A percentile compares a stretch with the other conserved stretches of the same genome.
Evolutionary conservation across 2,329 filamentous ascomycete species (phyloP).

Genomic region (Penicillium sp.): DNA sequence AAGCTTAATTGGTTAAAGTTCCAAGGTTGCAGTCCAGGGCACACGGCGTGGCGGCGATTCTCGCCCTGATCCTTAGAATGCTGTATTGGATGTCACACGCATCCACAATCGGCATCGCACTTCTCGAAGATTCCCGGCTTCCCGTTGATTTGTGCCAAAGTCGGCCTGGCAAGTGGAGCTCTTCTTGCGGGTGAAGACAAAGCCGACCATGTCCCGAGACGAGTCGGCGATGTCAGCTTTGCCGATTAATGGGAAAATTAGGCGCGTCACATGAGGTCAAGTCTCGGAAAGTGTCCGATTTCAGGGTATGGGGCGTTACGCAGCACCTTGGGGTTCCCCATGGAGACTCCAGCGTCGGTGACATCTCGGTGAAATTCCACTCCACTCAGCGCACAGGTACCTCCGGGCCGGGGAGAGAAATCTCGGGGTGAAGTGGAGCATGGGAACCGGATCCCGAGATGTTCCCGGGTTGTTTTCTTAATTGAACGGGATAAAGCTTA

Average conservation of each 20-base stretch:
- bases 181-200: conserved; percentile 6
- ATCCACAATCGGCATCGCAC: background rate
- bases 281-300: conserved; percentile 13
- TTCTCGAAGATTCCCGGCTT: conserved; percentile 23
- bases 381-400: background rate
- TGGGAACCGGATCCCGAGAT: conserved; percentile 11
- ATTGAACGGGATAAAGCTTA: background rate
- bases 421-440: conserved; percentile 5
- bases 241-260: background rate
- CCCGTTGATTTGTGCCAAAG: conserved; percentile 7
- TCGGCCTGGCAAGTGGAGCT: conserved; percentile 9
- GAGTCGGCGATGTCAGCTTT: background rate
- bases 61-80: background rate
- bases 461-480: conserved; percentile 1
- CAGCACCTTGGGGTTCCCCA: conserved; percentile 14
- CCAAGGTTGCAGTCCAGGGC: conserved; percentile 1
- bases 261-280: background rate
- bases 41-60: background rate
- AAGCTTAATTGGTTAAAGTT: conserved; percentile 7
- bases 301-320: background rate
- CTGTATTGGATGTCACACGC: background rate
- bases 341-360: conserved; percentile 19
- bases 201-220: conserved; percentile 1
- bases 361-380: conserved; percentile 18
- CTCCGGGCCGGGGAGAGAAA: background rate